These are phyloP conservation scores for Phaeosphaeriaceae sp. DNA, from an alignment of 2,329 filamentous ascomycete species.

Conservation along the genomic window DNA sequence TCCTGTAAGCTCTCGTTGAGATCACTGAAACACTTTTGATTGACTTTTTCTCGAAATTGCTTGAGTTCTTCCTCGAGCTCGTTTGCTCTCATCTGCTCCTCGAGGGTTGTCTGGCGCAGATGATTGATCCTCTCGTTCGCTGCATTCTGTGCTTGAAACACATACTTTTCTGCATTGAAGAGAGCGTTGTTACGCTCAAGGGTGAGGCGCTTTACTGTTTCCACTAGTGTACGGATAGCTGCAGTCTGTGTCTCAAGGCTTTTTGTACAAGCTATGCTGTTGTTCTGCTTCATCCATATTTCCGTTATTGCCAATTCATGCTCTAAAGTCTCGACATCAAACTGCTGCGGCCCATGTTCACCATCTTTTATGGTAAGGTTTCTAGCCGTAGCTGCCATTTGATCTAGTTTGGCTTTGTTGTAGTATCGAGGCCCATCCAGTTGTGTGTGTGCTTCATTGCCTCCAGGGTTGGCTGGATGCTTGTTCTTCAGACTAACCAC, in stretches of 20 bases:
- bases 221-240: not conserved
- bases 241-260: not conserved
- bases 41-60: slow-evolving; percentile 6
- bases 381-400: slow-evolving; percentile 25
- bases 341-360: slow-evolving; percentile 20
- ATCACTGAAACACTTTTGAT: slow-evolving; percentile 7
- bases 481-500: not conserved
- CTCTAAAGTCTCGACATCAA: slow-evolving; percentile 14
- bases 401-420: slow-evolving; percentile 21
- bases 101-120: slow-evolving; percentile 14
- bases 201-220: not conserved
- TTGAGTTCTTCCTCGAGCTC: slow-evolving; percentile 22
- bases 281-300: not conserved
- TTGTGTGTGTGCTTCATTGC: slow-evolving; percentile 5
- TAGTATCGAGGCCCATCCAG: slow-evolving; percentile 23
- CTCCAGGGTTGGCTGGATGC: not conserved
- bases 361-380: slow-evolving; percentile 22
- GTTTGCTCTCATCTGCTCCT: slow-evolving; percentile 12
- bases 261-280: not conserved
- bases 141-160: slow-evolving; percentile 4
- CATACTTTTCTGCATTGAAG: slow-evolving; percentile 4
- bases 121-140: slow-evolving; percentile 13
- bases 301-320: slow-evolving; percentile 5
- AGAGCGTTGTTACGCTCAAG: slow-evolving; percentile 8
- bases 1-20: slow-evolving; percentile 20